A percentile compares a stretch with the other conserved stretches of the same genome.
These are phyloP conservation scores for Mycena floridula DNA, from an alignment of 768 basidiomycete species.

Conservation along the genomic window DNA sequence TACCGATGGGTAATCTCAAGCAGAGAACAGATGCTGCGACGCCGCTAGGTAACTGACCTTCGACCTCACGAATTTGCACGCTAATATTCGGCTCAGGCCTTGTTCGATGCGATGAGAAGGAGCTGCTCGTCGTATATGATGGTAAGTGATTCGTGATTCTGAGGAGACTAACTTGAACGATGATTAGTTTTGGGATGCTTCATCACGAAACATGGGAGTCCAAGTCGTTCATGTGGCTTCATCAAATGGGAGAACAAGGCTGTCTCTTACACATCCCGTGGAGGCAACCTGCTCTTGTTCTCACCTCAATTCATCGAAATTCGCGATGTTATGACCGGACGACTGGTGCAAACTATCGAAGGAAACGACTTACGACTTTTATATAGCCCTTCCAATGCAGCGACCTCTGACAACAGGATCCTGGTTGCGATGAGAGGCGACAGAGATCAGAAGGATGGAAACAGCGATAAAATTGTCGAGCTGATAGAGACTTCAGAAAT, in stretches of 20 bases:
- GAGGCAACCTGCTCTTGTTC: slow-evolving; percentile 63
- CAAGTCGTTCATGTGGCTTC: slow-evolving; percentile 53
- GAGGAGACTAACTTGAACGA: no score
- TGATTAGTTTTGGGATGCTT: slow-evolving; percentile 67
- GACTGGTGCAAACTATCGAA: slow-evolving; percentile 81
- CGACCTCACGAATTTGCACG: no score
- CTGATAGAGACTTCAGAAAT: slow-evolving; percentile 65
- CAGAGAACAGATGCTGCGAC: slow-evolving; percentile 47
- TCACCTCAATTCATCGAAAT: slow-evolving; percentile 74
- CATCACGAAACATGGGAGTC: slow-evolving; percentile 63
- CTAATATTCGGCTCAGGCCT: no score
- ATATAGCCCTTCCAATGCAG: slow-evolving; percentile 31
- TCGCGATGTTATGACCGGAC: slow-evolving; percentile 54
- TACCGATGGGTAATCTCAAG: slow-evolving; percentile 48
- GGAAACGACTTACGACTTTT: slow-evolving; percentile 63
- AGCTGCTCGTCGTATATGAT: slow-evolving; percentile 72
- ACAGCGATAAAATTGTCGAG: slow-evolving; percentile 61
- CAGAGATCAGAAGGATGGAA: slow-evolving; percentile 49
- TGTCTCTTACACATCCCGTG: slow-evolving; percentile 52
- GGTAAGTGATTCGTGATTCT: slow-evolving; percentile 48
- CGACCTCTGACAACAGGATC: slow-evolving; percentile 39
- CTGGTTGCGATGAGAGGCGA: slow-evolving; percentile 60
- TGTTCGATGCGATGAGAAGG: slow-evolving; percentile 43
- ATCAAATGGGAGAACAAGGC: slow-evolving; percentile 79
- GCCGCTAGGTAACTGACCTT: no score